Evolutionary conservation across 257 asterid species (phyloP).

Genomic region (Prunella vulgaris): DNA sequence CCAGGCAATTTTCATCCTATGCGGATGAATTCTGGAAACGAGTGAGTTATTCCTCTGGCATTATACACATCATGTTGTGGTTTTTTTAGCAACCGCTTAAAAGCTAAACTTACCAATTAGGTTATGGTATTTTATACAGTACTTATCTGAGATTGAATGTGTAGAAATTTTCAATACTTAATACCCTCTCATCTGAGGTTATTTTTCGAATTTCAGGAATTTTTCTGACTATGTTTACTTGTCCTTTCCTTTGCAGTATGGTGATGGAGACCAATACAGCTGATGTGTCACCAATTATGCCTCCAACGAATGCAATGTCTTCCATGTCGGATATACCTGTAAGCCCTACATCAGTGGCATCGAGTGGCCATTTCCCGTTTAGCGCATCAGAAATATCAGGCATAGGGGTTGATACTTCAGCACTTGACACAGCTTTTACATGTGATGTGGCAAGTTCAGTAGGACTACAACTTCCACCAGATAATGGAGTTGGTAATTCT

Average conservation of each 20-base stretch:
- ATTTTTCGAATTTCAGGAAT: not conserved
- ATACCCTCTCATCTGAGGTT: not conserved
- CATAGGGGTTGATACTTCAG: constrained; percentile 78
- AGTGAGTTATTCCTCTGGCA: constrained; percentile 43
- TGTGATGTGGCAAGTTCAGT: constrained; percentile 75
- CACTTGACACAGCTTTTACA: constrained; percentile 76
- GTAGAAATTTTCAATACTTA: not conserved
- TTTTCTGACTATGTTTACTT: not conserved
- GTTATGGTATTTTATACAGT: not conserved
- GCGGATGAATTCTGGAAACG: constrained; percentile 77
- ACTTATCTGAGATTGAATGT: not conserved
- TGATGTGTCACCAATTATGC: constrained; percentile 53
- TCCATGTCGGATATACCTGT: constrained; percentile 78
- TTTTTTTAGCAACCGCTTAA: too few relatives aligned
- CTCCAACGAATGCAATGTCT: constrained; percentile 64
- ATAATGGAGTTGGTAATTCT: constrained; percentile 76
- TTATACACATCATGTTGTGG: constrained; percentile 9
- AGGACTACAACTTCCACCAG: constrained; percentile 74
- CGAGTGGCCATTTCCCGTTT: constrained; percentile 90
- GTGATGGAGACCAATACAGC: constrained; percentile 49
- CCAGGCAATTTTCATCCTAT: constrained; percentile 77
- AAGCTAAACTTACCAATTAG: too few relatives aligned
- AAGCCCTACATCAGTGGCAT: constrained; percentile 88
- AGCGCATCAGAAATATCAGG: constrained; percentile 80
- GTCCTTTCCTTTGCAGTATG: constrained; percentile 49